Conservation (phyloP, 352 stramenopile species). For the Paralagenidium karlingii region DNA sequence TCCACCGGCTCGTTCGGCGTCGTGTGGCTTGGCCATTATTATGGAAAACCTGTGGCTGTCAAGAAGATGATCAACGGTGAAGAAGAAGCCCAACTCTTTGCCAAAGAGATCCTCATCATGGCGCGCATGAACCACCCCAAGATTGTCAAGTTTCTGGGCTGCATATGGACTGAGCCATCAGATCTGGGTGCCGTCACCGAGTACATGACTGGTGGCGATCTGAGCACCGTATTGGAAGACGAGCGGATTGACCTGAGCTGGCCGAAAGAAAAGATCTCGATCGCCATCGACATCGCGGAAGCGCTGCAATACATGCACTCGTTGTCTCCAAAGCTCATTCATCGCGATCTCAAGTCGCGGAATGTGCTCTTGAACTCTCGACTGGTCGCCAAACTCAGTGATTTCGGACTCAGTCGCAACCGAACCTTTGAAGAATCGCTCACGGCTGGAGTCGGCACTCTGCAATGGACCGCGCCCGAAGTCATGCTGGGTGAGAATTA, state of each 20-base stretch:
- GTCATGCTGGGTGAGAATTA: constrained; percentile 32
- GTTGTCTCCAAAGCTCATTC: constrained; percentile 54
- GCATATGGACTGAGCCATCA: constrained; percentile 35
- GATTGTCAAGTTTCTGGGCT: constrained; percentile 70
- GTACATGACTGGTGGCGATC: constrained; percentile 56
- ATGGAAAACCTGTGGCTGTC: constrained; percentile 70
- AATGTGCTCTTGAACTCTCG: constrained; percentile 23
- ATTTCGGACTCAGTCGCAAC: constrained; percentile 49
- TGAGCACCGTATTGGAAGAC: constrained; percentile 41
- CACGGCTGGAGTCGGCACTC: constrained; percentile 12
- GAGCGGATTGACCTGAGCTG: constrained; percentile 22
- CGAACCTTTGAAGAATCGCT: background rate
- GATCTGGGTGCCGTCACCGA: constrained; percentile 60
- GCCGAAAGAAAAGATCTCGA: constrained; percentile 33
- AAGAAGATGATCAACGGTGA: constrained; percentile 88
- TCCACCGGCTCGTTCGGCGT: constrained; percentile 72
- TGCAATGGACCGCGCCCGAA: constrained; percentile 51
- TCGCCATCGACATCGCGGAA: constrained; percentile 16
- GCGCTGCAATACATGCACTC: constrained; percentile 32
- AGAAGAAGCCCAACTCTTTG: constrained; percentile 46
- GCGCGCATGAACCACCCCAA: constrained; percentile 49
- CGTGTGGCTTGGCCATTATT: constrained; percentile 80
- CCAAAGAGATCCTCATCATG: constrained; percentile 76
- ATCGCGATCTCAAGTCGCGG: constrained; percentile 75
- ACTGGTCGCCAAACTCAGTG: constrained; percentile 15